Base-by-base conservation (phyloP, 2,329 filamentous ascomycete genomes). In the Ophiostoma quercus region DNA sequence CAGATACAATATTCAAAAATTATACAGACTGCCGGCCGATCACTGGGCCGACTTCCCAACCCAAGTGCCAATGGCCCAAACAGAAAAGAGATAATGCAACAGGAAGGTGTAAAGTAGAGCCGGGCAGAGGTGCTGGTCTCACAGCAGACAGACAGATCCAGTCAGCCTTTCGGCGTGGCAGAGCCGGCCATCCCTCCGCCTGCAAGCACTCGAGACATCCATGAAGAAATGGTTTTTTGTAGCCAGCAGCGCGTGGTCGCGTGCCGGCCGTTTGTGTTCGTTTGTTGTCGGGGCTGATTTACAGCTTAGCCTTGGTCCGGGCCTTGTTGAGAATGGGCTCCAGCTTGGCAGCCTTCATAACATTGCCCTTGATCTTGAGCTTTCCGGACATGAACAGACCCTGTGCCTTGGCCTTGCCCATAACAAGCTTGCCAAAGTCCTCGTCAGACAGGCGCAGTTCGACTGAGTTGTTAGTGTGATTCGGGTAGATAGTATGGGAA, bases 271-370 rank as follows among this genome's bases (percentile, higher is more conserved):
- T 37, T 43, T 57, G 8, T 29, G 57, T 12, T 47, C 22, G 19
- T 25, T n/a, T 65, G 8, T 62, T 69, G 22, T 63, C 60, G 39
- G 34, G 62, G 54, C 25, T 57, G 66, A 22, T 70, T 73, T 71
- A 94, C 82, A 96, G 83, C 87, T 96, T 96, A 75, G 92, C 87
- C 85, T 92, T 91, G 76, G 83, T 84, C 12, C 67, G 70, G 51
- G 92, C 91, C 85, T 93, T 95, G 85, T 92, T 93, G 74, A 97
- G 83, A 76, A 98, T 90, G 57, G 92, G 91, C 82, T 97, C 93
- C 81, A 97, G 88, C 88, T 96, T 97, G 72, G 94, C 97, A 51
- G 95, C 91, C 87, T 97, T 97, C 94, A 98, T 98, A 72, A 98
- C 88, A 79, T 98, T 93, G 73, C 95, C 95, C 88, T 93, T 96